Percentiles rank a stretch among this genome's conserved stretches.
These are phyloP conservation scores for Adiantum capillusveneris DNA, from an alignment of 75 land plant genomes.

Conservation along the genomic window DNA sequence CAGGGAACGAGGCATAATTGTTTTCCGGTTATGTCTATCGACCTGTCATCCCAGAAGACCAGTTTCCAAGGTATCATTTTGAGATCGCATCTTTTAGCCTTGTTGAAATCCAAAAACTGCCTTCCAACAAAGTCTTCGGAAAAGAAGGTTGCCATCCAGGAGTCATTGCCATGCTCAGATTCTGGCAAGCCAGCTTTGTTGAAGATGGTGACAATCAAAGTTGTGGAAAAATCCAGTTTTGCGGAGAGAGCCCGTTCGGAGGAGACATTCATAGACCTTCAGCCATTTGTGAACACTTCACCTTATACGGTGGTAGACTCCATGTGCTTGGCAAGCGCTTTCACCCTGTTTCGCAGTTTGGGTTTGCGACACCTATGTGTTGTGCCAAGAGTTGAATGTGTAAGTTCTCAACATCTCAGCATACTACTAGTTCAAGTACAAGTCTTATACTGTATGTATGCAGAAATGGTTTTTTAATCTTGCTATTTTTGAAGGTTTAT, in stretches of 20 bases:
- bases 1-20: conserved; percentile 62
- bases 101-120: too few relatives aligned
- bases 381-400: conserved; percentile 37
- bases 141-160: conserved; percentile 49
- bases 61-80: conserved; percentile 69
- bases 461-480: too few relatives aligned
- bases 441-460: too few relatives aligned
- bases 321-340: conserved; percentile 90
- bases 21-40: conserved; percentile 53
- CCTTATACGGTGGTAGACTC: conserved; percentile 97
- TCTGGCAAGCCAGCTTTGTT: conserved; percentile 6
- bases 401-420: too few relatives aligned
- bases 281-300: conserved; percentile 68
- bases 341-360: conserved; percentile 66
- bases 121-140: too few relatives aligned
- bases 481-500: too few relatives aligned
- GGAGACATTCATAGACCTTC: conserved; percentile 82
- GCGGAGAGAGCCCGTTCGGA: too few relatives aligned
- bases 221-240: conserved; percentile 21
- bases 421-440: too few relatives aligned
- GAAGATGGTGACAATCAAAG: too few relatives aligned
- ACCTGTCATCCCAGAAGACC: conserved; percentile 26
- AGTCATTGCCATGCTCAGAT: conserved; percentile 46
- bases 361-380: conserved; percentile 86
- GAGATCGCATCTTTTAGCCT: conserved; percentile 49